A percentile compares a stretch with the other conserved stretches of the same genome.
Evolutionary conservation across 805 yeast genomes (phyloP).

Genomic region (Wickerhamiella shivajii): DNA sequence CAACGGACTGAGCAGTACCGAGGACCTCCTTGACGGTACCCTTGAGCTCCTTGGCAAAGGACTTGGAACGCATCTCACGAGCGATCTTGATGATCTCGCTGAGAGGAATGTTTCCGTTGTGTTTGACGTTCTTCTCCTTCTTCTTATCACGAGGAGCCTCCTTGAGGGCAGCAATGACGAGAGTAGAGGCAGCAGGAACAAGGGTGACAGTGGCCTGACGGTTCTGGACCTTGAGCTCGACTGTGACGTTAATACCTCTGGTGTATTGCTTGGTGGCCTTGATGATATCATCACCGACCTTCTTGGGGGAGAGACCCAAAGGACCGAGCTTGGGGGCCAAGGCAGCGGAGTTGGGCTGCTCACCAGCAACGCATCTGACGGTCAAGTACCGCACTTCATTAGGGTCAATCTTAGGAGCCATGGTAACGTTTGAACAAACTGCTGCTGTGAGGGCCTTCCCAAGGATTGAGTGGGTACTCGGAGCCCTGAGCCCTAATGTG

Average conservation of each 20-base stretch:
- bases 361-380: slow-evolving; percentile 99
- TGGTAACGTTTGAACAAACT: too few relatives aligned
- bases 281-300: slow-evolving; percentile 99
- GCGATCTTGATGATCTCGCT: slow-evolving; percentile 96
- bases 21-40: slow-evolving; percentile 97
- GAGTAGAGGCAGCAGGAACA: slow-evolving; percentile 98
- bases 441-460: too few relatives aligned
- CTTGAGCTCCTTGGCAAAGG: slow-evolving; percentile 93
- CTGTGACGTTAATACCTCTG: slow-evolving; percentile 99
- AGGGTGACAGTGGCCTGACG: slow-evolving; percentile 98
- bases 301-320: slow-evolving; percentile 99
- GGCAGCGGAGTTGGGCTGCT: slow-evolving; percentile 99
- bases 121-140: slow-evolving; percentile 99
- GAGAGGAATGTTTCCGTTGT: slow-evolving; percentile 95
- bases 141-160: slow-evolving; percentile 99
- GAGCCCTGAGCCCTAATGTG: too few relatives aligned
- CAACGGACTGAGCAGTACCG: slow-evolving; percentile 99
- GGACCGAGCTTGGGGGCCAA: slow-evolving; percentile 99
- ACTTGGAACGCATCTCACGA: slow-evolving; percentile 93
- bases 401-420: slow-evolving; percentile 99
- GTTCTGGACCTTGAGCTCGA: slow-evolving; percentile 97
- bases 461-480: too few relatives aligned
- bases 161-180: slow-evolving; percentile 97
- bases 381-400: slow-evolving; percentile 94
- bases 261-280: slow-evolving; percentile 98